Percentiles rank a stretch among this genome's conserved stretches.
phyloP scores from a whole-genome alignment of 2,329 filamentous ascomycete genomes.

The Diaporthe sp. region DNA sequence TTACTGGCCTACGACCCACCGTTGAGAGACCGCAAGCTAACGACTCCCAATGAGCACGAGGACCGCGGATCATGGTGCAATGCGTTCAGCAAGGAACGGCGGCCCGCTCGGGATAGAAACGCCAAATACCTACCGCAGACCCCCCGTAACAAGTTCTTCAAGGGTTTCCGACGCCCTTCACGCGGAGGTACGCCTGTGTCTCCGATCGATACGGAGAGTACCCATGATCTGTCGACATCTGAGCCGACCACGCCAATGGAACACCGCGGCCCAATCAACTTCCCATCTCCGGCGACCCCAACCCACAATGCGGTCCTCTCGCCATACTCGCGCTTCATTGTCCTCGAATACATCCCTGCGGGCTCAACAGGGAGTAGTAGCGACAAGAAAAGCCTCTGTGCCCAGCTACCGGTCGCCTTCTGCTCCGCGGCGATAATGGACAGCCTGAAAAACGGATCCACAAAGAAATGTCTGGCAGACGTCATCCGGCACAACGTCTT shows the following conservation, averaged over 20 bases:
- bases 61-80: conserved; percentile 1
- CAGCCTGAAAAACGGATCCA: conserved; percentile 10
- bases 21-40: not conserved
- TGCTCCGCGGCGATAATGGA: conserved; percentile 25
- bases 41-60: not conserved
- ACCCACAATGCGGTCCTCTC: conserved; percentile 17
- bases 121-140: conserved; percentile 26
- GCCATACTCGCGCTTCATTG: conserved; percentile 29
- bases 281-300: not conserved
- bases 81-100: not conserved
- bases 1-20: conserved; percentile 3
- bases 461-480: not conserved
- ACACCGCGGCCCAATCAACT: not conserved
- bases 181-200: not conserved
- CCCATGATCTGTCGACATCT: not conserved
- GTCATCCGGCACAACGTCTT: conserved; percentile 27
- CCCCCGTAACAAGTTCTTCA: conserved; percentile 28
- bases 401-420: conserved; percentile 14
- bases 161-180: conserved; percentile 16
- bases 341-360: conserved; percentile 16
- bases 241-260: conserved; percentile 27
- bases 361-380: not conserved
- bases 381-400: conserved; percentile 13
- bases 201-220: not conserved
- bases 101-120: not conserved